phyloP scores from a whole-genome alignment of 345 rosid genomes.

The Murraya paniculata region DNA sequence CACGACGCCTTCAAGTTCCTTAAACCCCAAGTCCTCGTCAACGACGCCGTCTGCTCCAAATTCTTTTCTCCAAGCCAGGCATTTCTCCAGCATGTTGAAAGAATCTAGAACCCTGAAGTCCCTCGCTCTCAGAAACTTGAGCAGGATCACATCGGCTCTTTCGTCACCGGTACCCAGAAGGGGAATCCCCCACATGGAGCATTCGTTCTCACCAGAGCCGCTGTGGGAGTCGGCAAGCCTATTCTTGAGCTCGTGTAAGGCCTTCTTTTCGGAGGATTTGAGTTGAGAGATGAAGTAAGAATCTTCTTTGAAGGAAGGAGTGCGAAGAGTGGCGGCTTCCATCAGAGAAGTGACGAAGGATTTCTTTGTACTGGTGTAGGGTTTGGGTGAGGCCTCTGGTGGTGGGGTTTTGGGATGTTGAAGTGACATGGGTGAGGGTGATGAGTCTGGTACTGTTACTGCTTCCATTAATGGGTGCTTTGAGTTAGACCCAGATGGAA shows the following conservation, averaged over 20 bases:
- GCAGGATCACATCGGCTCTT: constrained; percentile 72
- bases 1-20: constrained; percentile 82
- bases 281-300: constrained; percentile 68
- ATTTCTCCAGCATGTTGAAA: constrained; percentile 65
- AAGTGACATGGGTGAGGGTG: constrained; percentile 51
- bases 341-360: constrained; percentile 70
- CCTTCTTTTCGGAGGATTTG: constrained; percentile 69
- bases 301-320: constrained; percentile 81
- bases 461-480: constrained; percentile 34
- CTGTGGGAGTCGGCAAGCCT: constrained; percentile 45
- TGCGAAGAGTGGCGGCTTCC: constrained; percentile 65
- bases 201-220: constrained; percentile 16
- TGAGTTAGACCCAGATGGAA: constrained; percentile 22
- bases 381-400: constrained; percentile 36
- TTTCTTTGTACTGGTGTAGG: constrained; percentile 42
- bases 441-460: constrained; percentile 25
- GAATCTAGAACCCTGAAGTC: constrained; percentile 75
- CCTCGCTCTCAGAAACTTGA: constrained; percentile 86
- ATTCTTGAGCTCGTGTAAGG: constrained; percentile 68
- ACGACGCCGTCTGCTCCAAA: constrained; percentile 62
- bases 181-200: constrained; percentile 79
- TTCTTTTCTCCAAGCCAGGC: constrained; percentile 77
- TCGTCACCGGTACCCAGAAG: constrained; percentile 54
- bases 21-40: constrained; percentile 82
- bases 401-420: constrained; percentile 31